Conservation (phyloP, 2,329 filamentous ascomycete species). For the Diaporthe sp. region DNA sequence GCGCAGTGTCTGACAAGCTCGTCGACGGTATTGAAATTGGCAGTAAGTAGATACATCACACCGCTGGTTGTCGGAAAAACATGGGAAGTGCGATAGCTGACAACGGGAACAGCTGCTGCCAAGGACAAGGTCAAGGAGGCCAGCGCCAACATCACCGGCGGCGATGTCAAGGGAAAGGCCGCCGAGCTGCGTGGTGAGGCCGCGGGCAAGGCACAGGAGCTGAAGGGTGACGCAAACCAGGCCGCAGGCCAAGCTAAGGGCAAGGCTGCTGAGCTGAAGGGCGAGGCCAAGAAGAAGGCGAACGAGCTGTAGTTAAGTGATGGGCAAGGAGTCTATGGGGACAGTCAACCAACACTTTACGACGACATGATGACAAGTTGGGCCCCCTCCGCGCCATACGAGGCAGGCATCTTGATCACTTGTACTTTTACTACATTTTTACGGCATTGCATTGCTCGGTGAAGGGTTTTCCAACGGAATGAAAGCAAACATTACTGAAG, state of each 20-base stretch:
- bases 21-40: conserved; percentile 73
- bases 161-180: conserved; percentile 54
- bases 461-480: conserved; percentile 29
- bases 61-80: neutral
- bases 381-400: too few relatives aligned
- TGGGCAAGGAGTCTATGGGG: neutral
- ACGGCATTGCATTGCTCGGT: conserved; percentile 40
- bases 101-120: conserved; percentile 52
- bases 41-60: conserved; percentile 57
- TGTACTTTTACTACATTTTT: conserved; percentile 6
- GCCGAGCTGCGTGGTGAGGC: conserved; percentile 50
- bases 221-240: conserved; percentile 55
- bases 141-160: conserved; percentile 51
- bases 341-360: neutral
- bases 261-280: conserved; percentile 43
- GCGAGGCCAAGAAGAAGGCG: conserved; percentile 42
- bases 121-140: conserved; percentile 64
- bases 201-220: conserved; percentile 48
- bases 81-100: conserved; percentile 34
- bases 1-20: conserved; percentile 71
- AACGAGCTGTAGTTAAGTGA: conserved; percentile 35
- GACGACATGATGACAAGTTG: neutral
- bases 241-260: conserved; percentile 56
- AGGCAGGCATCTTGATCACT: neutral
- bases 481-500: neutral